Base-by-base conservation (phyloP, 495 filamentous ascomycete species). In the Cercophora sp. region DNA sequence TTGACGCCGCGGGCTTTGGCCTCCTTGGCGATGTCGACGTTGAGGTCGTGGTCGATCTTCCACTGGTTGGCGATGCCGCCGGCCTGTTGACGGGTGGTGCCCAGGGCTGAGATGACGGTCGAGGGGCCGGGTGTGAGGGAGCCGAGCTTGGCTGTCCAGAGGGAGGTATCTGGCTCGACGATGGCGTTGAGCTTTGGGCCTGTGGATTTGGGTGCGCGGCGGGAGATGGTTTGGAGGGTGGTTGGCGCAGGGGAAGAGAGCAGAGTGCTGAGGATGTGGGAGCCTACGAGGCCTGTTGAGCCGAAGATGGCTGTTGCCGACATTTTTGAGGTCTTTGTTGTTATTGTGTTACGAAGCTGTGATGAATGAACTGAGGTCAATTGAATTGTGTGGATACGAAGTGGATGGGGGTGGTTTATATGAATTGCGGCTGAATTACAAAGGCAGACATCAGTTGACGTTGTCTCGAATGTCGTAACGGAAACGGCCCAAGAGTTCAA, bases 31-130 rank as follows among this genome's bases (percentile, higher is more conserved):
- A 88, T 64, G 52, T 85, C 81, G 37, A 90, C 63, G 65, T 88
- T 88, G 24, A 89, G 71, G 62, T 85, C 85, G 66, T 86, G 79
- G 66, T 91, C 87, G 31, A 91, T 81, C 58, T 86, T 86, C 61
- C 85, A 82, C 65, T 90, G 87, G 57, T 85, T 83, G 27, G 80
- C 80, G 54, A 89, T 76, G 35, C 85, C 79, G 24, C 87, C 87
- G 0, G 85, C 86, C 26, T 76, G 74, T 0, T 56, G 78, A 16
- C 79, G 75, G 4, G 87, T 89, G 1, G 86, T 89, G 40, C 75
- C 87, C 18, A 91, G 72, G 13, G 82, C 72, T 0, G 85, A 86
- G 52, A 86, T 74, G 60, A 86, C 80, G 37, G 81, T 74, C 1
- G 72, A 64, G 0, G 85, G 86, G 0, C 75, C 45, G 0, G 85